Conservation (phyloP, 768 basidiomycete species). For the Tulasnella sp. region DNA sequence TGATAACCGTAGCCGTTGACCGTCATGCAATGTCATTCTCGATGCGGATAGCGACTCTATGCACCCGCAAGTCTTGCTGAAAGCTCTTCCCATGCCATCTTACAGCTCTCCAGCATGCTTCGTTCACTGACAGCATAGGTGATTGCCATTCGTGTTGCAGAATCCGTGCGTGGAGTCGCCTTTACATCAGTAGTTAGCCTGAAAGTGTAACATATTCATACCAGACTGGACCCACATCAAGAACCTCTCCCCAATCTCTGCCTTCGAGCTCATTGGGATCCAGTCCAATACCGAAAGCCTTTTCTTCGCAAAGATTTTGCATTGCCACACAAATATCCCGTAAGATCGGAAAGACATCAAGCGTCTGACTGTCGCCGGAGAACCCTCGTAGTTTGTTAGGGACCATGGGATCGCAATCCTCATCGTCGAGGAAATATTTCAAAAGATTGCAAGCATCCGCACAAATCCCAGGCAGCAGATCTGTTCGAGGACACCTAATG, state of each 20-base stretch:
- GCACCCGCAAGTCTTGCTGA: neutral
- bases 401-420: no score
- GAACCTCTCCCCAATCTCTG: slow-evolving; percentile 12
- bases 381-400: no score
- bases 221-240: slow-evolving; percentile 2
- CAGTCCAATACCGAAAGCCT: neutral
- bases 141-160: slow-evolving; percentile 10
- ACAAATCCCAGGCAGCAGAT: no score
- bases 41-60: no score
- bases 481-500: no score
- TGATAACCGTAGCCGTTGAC: no score
- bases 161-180: neutral
- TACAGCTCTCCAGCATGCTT: slow-evolving; percentile 16
- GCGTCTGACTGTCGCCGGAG: neutral
- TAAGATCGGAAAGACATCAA: neutral
- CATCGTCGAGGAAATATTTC: no score
- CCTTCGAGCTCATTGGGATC: neutral
- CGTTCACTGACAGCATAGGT: slow-evolving; percentile 15
- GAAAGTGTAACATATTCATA: neutral
- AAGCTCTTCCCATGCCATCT: slow-evolving; percentile 10
- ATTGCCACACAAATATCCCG: neutral
- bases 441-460: no score
- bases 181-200: neutral
- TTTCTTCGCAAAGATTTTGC: neutral
- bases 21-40: no score